Base-by-base conservation (phyloP, 257 asterid species). In the Ajuga chamaepitys region DNA sequence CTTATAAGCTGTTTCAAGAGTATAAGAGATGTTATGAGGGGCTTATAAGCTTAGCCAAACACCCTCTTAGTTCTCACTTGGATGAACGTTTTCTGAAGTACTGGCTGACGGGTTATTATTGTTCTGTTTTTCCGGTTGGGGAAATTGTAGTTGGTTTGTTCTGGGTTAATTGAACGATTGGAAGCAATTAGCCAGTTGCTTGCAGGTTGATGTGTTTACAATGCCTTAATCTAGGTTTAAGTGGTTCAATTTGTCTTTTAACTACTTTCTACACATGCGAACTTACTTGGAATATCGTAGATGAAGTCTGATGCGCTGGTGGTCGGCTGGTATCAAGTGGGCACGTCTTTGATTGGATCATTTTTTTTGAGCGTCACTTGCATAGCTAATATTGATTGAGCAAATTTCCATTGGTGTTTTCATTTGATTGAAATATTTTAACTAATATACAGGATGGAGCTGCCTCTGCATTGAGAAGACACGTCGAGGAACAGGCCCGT, bases 401-500 rank as follows among this genome's bases (percentile, higher is more conserved):
- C 54, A 8, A 20, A 45, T 28, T 42, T 57, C 25, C 20, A 22
- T 21, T 37, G 14, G 46, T 17, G 30, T 70, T 46, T 37, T 41
- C n/a, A n/a, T n/a, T n/a, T 4, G 7, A 58, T 32, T 35, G 55
- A 21, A 59, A 45, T 25, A 40, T 28, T 34, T 59, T 62, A 65
- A 62, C 41, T 54, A 59, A 40, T 71, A 8, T 61, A 44, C 58
- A 93, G 99, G 99, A 94, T 75, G 99, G 95, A 59, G 87, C 92
- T 74, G 86, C 88, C 57, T 61, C 85, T 28, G 86, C 90, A 50
- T 70, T 90, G 80, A 82, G 86, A 83, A 86, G 89, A 68, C 84
- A 80, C 5, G 93, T 88, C 7, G 97, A 90, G 81, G 97, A 90
- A 76, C 88, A 85, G 73, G 91, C 89, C 58, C 95, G 95, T 60